Base-by-base conservation (phyloP, 352 stramenopile species). In the Pythium sukuiense region DNA sequence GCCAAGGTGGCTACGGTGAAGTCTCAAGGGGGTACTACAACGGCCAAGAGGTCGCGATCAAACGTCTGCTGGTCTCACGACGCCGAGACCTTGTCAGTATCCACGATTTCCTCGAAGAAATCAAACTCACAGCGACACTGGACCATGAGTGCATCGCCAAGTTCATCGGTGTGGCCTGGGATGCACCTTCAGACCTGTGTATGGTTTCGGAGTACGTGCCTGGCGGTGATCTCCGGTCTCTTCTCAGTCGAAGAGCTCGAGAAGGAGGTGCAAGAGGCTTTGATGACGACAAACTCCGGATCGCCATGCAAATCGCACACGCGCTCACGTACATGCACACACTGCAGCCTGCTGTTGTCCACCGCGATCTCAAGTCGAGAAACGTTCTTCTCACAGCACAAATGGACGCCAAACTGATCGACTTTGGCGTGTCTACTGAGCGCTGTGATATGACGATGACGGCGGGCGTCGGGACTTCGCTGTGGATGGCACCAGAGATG, bases 201-300 rank as follows among this genome's bases (percentile, higher is more conserved):
- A 55, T 76, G 18, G 63, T 85, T 32, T 69, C 64, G 16, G 78
- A 84, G 60, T 80, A 74, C 27, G 76, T 86, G 76, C 59, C 64
- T 18, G 72, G 71, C 12, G 78, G 78, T 12, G 77, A 87, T 43
- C 55, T 87, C 16, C 67, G 75, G 26, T 69, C 59, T 3, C 30
- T 80, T 9, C 57, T 87, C 26, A 24, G 67, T 76, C 39, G 59
- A 66, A 20, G 32, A 59, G 62, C 27, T 30, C 30, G 12, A 55
- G 41, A 66, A 9, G 1, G 57, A 26, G 33, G n/a, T 29, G 0
- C 50, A 45, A 45, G 13, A 14, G 72, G 76, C 6, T 79, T 79
- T 27, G 62, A 77, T 66, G 16, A 52, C 24, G 33, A 48, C 2
- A 59, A 59, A 13, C 32, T 59, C 32, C n/a, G 20, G 3, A 59